These are phyloP conservation scores for Clathrus columnatus DNA, from an alignment of 768 basidiomycete genomes.

Conservation along the genomic window DNA sequence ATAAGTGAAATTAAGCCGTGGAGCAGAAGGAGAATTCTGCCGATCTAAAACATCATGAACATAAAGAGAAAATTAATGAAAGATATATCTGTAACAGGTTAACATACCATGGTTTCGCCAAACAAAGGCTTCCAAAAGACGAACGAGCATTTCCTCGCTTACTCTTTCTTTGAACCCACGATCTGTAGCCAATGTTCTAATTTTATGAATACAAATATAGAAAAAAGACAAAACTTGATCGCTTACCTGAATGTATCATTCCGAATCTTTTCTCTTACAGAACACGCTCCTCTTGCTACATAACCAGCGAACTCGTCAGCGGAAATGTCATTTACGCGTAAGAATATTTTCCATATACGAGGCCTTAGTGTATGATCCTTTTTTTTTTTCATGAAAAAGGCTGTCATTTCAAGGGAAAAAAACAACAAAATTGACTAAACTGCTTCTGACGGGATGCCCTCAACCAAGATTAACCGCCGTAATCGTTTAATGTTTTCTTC, in stretches of 20 bases:
- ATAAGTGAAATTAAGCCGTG: constrained; percentile 86
- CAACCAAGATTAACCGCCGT: constrained; percentile 79
- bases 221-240: not conserved
- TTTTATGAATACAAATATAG: constrained; percentile 4
- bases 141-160: constrained; percentile 92
- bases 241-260: constrained; percentile 91
- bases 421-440: constrained; percentile 37
- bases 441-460: constrained; percentile 73
- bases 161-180: constrained; percentile 97
- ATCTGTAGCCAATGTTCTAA: constrained; percentile 89
- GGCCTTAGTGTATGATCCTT: constrained; percentile 83
- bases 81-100: constrained; percentile 3
- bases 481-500: constrained; percentile 84
- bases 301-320: constrained; percentile 68
- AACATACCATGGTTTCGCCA: constrained; percentile 82
- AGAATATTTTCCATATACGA: constrained; percentile 89
- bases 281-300: constrained; percentile 76
- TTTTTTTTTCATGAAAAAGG: not conserved
- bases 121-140: constrained; percentile 95
- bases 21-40: constrained; percentile 42
- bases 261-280: constrained; percentile 84
- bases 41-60: constrained; percentile 41
- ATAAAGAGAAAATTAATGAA: not conserved
- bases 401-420: not conserved
- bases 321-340: constrained; percentile 73